A percentile compares a stretch with the other conserved stretches of the same genome.
Evolutionary conservation across 2,329 filamentous ascomycete species (phyloP).

Genomic region (Paecilomyces sp.): DNA sequence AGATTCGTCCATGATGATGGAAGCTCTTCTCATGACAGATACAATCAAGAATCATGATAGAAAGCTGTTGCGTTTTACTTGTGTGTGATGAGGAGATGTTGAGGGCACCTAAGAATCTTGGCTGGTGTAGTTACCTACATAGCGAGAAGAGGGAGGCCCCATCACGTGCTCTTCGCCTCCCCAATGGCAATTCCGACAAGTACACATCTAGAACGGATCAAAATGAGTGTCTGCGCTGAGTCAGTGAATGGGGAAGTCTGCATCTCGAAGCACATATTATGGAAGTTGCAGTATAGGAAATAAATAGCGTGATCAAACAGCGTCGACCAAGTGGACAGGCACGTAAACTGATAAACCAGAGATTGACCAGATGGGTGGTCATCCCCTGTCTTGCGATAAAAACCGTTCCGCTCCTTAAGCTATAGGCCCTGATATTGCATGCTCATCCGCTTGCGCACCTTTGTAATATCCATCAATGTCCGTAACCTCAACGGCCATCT

Average conservation of each 20-base stretch:
- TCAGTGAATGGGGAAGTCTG: not conserved
- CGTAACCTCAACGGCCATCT: not conserved
- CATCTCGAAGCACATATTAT: not conserved
- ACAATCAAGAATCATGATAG: too few relatives aligned
- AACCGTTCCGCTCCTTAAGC: not conserved
- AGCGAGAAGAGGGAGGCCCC: too few relatives aligned
- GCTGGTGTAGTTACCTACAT: too few relatives aligned
- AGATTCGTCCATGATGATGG: too few relatives aligned
- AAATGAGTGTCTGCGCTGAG: not conserved
- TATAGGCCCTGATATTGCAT: not conserved
- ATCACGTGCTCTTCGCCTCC: not conserved
- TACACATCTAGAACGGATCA: not conserved
- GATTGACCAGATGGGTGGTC: not conserved
- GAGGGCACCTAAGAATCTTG: too few relatives aligned
- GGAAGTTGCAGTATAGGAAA: not conserved
- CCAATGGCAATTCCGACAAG: constrained; percentile 4
- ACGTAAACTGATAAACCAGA: not conserved
- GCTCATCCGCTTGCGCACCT: not conserved
- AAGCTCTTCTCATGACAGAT: too few relatives aligned
- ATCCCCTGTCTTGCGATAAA: not conserved
- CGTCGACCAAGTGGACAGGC: not conserved
- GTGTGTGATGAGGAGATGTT: too few relatives aligned
- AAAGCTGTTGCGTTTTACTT: too few relatives aligned
- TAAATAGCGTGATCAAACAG: not conserved
- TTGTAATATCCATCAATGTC: not conserved